Conservation (phyloP, 1,139 yeast species). For the Dujonia santamariae region DNA sequence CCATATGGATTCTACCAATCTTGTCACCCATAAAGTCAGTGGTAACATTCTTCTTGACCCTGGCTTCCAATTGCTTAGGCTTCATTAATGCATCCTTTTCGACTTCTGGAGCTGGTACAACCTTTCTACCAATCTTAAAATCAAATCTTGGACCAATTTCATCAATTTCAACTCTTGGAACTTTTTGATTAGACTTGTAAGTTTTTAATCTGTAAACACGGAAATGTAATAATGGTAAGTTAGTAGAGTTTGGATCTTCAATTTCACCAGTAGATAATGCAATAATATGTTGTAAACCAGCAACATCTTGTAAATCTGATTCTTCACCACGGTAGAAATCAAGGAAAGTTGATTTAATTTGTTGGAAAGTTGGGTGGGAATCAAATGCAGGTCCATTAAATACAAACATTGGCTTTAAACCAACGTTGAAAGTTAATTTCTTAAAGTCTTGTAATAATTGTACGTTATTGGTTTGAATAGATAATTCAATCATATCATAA, state of each 20-base stretch:
- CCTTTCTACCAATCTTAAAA: slow-evolving; percentile 85
- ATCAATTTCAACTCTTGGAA: slow-evolving; percentile 90
- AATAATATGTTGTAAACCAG: slow-evolving; percentile 89
- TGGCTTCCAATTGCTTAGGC: slow-evolving; percentile 81
- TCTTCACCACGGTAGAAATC: slow-evolving; percentile 91
- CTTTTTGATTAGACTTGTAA: slow-evolving; percentile 76
- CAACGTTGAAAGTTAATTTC: slow-evolving; percentile 77
- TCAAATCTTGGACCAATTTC: slow-evolving; percentile 97
- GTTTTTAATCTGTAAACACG: slow-evolving; percentile 88
- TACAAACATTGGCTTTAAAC: slow-evolving; percentile 90
- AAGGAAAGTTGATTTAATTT: slow-evolving; percentile 80
- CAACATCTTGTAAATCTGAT: slow-evolving; percentile 84
- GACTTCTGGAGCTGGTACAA: slow-evolving; percentile 81
- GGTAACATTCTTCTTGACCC: slow-evolving; percentile 84
- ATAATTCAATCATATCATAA: slow-evolving; percentile 91
- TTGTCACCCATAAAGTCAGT: slow-evolving; percentile 93
- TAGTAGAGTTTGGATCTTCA: slow-evolving; percentile 56
- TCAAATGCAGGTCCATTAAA: slow-evolving; percentile 94
- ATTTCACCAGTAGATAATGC: slow-evolving; percentile 77
- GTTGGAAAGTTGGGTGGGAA: slow-evolving; percentile 80
- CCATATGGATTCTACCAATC: slow-evolving; percentile 94
- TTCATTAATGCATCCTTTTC: slow-evolving; percentile 84
- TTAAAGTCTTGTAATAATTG: slow-evolving; percentile 80
- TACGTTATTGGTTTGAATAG: slow-evolving; percentile 59
- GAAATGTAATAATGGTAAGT: slow-evolving; percentile 77